phyloP scores from a whole-genome alignment of 306 rosid genomes.

The Vicia sativa region DNA sequence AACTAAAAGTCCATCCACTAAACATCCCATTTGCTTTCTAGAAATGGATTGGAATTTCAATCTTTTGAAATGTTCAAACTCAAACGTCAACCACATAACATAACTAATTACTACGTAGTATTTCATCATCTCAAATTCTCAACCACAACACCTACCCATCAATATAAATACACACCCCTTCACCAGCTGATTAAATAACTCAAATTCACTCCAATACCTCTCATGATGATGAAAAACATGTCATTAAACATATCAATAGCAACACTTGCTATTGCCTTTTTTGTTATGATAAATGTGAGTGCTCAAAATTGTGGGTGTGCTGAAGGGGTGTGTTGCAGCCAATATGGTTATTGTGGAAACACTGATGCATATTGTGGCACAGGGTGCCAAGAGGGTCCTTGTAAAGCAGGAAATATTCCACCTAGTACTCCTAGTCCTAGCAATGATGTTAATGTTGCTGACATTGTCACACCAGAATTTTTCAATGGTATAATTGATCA shows the following conservation, averaged over 20 bases:
- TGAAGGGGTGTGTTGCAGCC: constrained; percentile 63
- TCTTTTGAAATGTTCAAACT: constrained; percentile 24
- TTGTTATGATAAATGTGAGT: constrained; percentile 5
- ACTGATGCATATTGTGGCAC: constrained; percentile 53
- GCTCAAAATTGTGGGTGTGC: constrained; percentile 67
- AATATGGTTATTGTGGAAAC: constrained; percentile 64
- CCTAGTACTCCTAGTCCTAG: constrained; percentile 17
- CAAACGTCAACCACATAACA: background rate
- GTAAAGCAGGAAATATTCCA: constrained; percentile 29
- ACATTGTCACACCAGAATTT: constrained; percentile 55
- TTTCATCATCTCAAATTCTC: background rate
- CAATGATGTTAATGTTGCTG: constrained; percentile 50
- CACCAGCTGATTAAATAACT: background rate
- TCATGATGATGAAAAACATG: constrained; percentile 1
- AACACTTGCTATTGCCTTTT: background rate
- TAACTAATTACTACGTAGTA: background rate
- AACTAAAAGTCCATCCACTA: constrained; percentile 1
- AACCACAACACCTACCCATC: background rate
- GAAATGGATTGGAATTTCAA: background rate
- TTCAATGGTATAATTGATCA: constrained; percentile 55
- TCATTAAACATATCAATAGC: background rate
- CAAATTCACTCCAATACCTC: background rate
- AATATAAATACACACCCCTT: constrained; percentile 31
- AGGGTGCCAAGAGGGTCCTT: constrained; percentile 69
- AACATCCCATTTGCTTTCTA: background rate